Conservation (phyloP, 1,284 basidiomycete species). For the Tranzscheliella williamsii region DNA sequence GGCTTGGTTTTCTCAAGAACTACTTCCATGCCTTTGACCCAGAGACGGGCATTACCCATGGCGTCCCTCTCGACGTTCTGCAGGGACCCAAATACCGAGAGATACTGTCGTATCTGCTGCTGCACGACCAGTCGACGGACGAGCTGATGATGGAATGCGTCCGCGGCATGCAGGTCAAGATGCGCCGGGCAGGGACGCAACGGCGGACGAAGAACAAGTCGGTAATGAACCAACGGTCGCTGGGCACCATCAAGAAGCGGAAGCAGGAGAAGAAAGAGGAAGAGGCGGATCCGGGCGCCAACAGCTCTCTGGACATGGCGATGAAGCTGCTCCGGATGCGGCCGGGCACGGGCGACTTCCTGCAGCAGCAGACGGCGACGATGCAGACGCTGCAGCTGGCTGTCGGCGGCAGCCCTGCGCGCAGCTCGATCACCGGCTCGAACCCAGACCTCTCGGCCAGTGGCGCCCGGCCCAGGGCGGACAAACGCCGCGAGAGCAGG, state of each 20-base stretch:
- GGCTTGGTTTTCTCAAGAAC: conserved; percentile 81
- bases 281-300: conserved; percentile 30
- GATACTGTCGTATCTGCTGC: conserved; percentile 53
- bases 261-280: conserved; percentile 85
- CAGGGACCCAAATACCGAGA: conserved; percentile 94
- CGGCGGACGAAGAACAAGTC: conserved; percentile 70
- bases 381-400: conserved; percentile 39
- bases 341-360: conserved; percentile 51
- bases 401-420: conserved; percentile 29
- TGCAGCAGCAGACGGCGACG: conserved; percentile 51
- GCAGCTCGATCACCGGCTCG: conserved; percentile 1
- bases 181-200: conserved; percentile 28
- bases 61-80: conserved; percentile 78
- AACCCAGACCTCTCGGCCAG: conserved; percentile 3
- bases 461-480: neutral
- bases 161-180: conserved; percentile 74
- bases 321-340: conserved; percentile 54
- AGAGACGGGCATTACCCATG: conserved; percentile 67
- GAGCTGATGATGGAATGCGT: conserved; percentile 77
- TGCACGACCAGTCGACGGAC: conserved; percentile 57
- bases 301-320: conserved; percentile 43
- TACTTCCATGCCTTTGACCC: conserved; percentile 95
- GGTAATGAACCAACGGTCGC: conserved; percentile 74
- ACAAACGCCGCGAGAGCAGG: conserved; percentile 7
- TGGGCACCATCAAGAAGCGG: conserved; percentile 92